phyloP scores from a whole-genome alignment of 495 filamentous ascomycete species.

The Geopyxis carbonaria region DNA sequence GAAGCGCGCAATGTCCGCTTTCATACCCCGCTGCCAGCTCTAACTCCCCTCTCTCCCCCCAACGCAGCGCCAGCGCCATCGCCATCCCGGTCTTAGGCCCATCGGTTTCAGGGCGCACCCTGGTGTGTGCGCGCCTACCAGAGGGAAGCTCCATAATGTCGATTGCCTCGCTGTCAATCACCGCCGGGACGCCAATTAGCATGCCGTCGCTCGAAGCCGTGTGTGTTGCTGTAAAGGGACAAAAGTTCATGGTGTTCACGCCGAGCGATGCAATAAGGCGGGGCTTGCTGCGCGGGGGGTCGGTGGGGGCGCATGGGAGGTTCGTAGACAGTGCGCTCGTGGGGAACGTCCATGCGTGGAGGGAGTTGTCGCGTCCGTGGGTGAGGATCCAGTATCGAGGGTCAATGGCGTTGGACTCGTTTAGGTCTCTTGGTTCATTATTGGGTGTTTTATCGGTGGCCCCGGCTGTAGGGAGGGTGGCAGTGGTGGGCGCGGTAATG shows the following conservation, averaged over 20 bases:
- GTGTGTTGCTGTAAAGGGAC: constrained; percentile 71
- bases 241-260: constrained; percentile 93
- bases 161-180: constrained; percentile 55
- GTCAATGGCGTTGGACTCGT: neutral
- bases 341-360: constrained; percentile 25
- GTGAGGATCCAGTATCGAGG: constrained; percentile 34
- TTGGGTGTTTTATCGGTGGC: too few species aligned
- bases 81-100: constrained; percentile 46
- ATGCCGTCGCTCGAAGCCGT: too few species aligned
- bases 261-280: constrained; percentile 71
- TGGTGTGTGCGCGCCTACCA: constrained; percentile 48
- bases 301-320: constrained; percentile 7
- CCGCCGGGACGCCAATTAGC: constrained; percentile 60
- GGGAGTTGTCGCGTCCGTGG: constrained; percentile 77
- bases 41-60: constrained; percentile 13
- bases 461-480: constrained; percentile 12
- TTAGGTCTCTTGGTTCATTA: constrained; percentile 3
- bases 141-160: constrained; percentile 76
- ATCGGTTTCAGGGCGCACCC: neutral
- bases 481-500: too few species aligned
- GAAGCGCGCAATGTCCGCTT: constrained; percentile 56
- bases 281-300: constrained; percentile 28
- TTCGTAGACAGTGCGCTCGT: neutral
- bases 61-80: constrained; percentile 59
- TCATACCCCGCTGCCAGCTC: constrained; percentile 67